Evolutionary conservation across 108 stramenopile genomes (phyloP).

Genomic region (Cyclotella baltica): DNA sequence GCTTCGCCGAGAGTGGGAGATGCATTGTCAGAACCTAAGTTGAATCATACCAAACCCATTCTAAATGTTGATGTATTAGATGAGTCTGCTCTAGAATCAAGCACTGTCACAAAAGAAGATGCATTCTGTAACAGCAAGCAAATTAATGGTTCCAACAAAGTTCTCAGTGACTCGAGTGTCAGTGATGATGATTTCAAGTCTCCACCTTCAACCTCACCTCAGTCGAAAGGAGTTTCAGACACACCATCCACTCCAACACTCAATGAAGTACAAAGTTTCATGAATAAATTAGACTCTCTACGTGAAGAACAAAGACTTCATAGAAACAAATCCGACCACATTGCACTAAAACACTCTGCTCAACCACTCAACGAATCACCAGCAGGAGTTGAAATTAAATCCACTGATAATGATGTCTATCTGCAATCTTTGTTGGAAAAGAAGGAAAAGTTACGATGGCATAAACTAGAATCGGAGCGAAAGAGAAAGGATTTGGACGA

Average conservation of each 20-base stretch:
- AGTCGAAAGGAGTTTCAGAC: no score
- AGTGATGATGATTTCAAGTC: background rate
- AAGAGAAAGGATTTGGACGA: constrained; percentile 38
- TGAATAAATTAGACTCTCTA: constrained; percentile 24
- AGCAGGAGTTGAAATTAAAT: background rate
- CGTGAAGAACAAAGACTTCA: constrained; percentile 9
- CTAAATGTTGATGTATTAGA: background rate
- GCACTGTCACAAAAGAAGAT: background rate
- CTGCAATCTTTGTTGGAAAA: constrained; percentile 30
- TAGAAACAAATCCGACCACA: background rate
- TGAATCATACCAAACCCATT: background rate
- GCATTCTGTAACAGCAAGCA: no score
- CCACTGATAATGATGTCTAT: constrained; percentile 11
- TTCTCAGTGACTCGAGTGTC: background rate
- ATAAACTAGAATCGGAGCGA: constrained; percentile 31
- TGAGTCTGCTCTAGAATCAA: background rate
- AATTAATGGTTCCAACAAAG: no score
- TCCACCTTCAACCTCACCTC: background rate
- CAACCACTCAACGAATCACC: background rate
- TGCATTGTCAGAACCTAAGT: background rate
- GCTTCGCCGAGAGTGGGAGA: no score
- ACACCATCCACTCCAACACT: constrained; percentile 33
- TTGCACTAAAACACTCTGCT: background rate
- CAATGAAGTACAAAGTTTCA: constrained; percentile 36
- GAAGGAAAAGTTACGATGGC: constrained; percentile 28